Base-by-base conservation (phyloP, 768 basidiomycete genomes). In the Paxillus involutus region DNA sequence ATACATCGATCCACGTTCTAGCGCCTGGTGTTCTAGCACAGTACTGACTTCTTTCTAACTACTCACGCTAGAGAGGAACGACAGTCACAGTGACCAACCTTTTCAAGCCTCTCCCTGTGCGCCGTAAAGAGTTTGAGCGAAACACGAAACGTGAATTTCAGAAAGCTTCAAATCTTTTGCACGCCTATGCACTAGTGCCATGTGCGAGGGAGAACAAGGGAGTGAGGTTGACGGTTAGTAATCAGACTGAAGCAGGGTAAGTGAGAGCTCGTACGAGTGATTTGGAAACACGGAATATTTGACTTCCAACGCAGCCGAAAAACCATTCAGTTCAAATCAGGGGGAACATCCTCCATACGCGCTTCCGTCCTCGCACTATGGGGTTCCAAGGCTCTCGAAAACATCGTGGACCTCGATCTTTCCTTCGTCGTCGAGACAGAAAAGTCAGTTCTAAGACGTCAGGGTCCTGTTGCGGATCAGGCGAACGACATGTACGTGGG, bases 121-220 rank as follows among this genome's bases (percentile, higher is more conserved):
- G 96, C 5, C 79, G 93, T 6, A 95, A 95, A 68, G 97, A 98
- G 61, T 80, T 98, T 32, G 87, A 93, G 64, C 76, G 91, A 50
- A 94, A 96, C 60, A 77, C 79, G 1, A 98, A 96, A 67, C 83
- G 94, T 40, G 96, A 98, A 61, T 95, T 89, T 63, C 83, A 75
- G 4, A 97, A 97, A 63, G 89, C 90, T 2, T 66, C 98, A n/a
- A 74, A 80, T 6, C 74, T 97, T 14, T 71, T 98, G 40, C 84
- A 87, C 44, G 93, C 91, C 0, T 99, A 98, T 70, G 95, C 94
- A 0, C 75, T 99, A 4, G 86, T 91, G 0, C 92, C 91, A 0
- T 93, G 91, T 51, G 73, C 80, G 13, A 62, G 70, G 41, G 75
- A 77, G 55, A 74, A 80, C 55, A 73, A 69, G 3, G 89, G 86